Evolutionary conservation across 306 rosid genomes (phyloP), one percentile per base, ranked within the genome.

Genomic region (Abrus precatorius): DNA sequence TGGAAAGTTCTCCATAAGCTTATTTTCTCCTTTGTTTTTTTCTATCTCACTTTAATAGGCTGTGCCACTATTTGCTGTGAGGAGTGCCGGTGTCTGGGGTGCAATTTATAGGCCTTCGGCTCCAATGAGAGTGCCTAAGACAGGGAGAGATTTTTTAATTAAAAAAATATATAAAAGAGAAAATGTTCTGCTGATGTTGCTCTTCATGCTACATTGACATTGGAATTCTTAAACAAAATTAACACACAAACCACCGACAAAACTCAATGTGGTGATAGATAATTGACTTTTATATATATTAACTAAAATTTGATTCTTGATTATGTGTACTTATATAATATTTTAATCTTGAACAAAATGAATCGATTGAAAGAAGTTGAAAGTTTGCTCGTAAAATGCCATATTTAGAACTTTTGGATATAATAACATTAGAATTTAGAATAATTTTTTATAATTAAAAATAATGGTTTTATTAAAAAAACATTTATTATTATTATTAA

Each of bases 1-100:
- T 11, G 98, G 97, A 82, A 94, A 92, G n/a, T 50, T 60, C 41
- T 65, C 83, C 87, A 77, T 81, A n/a, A 45, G 20, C 81, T 72
- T n/a, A 45, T 52, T 61, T 40, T 27, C 20, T 72, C 45, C 9
- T 27, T 33, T 2, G 3, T 36, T 49, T 70, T 68, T 72, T 9
- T 52, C 67, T 83, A 20, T 65, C 72, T 79, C 73, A 12, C 80
- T 47, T 10, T 20, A 47, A 72, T 52, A 49, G 5, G 64, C 64
- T 60, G 52, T 66, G 66, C 8, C 27, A 45, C 44, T 74, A 3
- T 76, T 0, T 61, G 68, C 52, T 76, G 45, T 61, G 75, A 74
- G 68, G 67, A 63, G 52, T 34, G 14, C 29, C 32, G 47, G 30
- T 40, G n/a, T 50, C 1, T 4, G 40, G 45, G 69, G 75, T 48